A percentile compares a stretch with the other conserved stretches of the same genome.
Evolutionary conservation across 1,284 basidiomycete genomes (phyloP).

Genomic region (Laetiporus sulphureus): DNA sequence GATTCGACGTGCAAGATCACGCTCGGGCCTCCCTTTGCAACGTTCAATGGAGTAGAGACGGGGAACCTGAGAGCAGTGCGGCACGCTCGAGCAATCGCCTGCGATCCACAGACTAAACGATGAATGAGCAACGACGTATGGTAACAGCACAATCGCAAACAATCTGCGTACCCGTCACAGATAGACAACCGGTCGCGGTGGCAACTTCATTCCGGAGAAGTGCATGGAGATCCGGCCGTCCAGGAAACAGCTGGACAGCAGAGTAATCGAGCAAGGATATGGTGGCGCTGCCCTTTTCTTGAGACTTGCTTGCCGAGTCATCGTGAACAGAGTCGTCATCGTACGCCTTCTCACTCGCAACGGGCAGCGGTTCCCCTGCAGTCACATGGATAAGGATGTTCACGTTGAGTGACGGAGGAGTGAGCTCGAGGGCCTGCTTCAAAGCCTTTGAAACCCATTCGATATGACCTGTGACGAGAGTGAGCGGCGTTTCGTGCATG

Average conservation of each 20-base stretch:
- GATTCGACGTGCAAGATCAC: slow-evolving; percentile 41
- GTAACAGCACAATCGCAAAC: not conserved
- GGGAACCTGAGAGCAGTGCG: slow-evolving; percentile 33
- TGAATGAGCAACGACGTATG: slow-evolving; percentile 1
- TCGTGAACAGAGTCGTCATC: slow-evolving; percentile 17
- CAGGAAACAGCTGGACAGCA: slow-evolving; percentile 21
- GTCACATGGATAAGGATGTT: slow-evolving; percentile 35
- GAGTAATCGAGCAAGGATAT: slow-evolving; percentile 17
- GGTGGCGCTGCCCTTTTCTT: slow-evolving; percentile 9
- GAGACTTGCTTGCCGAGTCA: slow-evolving; percentile 3
- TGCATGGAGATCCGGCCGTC: slow-evolving; percentile 25
- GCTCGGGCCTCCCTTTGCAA: slow-evolving; percentile 36
- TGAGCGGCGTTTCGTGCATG: not conserved
- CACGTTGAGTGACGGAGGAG: slow-evolving; percentile 26
- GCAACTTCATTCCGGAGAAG: slow-evolving; percentile 24
- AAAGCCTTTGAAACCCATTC: slow-evolving; percentile 35
- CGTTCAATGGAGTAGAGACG: slow-evolving; percentile 26
- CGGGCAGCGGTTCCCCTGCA: slow-evolving; percentile 5
- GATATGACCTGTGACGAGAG: slow-evolving; percentile 28
- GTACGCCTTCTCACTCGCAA: slow-evolving; percentile 4
- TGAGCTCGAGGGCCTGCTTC: slow-evolving; percentile 22
- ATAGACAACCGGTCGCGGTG: slow-evolving; percentile 22
- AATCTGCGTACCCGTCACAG: slow-evolving; percentile 32
- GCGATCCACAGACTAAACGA: slow-evolving; percentile 42
- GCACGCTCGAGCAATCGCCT: slow-evolving; percentile 31